These are phyloP conservation scores for Pharnaceum exiguum DNA, from an alignment of 148 eudicot genomes.

Conservation along the genomic window DNA sequence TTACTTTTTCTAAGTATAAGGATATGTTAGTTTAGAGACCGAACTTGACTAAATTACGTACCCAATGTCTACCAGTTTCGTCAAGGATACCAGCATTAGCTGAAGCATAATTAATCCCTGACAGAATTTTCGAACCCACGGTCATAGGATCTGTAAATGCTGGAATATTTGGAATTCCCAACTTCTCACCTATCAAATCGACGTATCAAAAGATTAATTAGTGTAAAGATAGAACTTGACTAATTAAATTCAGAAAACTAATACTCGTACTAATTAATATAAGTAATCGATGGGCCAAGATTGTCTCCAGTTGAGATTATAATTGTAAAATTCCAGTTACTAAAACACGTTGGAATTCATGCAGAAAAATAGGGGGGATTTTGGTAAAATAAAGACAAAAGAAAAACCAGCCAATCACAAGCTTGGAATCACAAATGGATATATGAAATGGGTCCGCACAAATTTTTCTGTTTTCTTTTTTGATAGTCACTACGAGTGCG, in stretches of 20 bases:
- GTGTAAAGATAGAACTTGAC: not conserved
- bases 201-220: no score
- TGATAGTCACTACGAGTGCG: not conserved
- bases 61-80: slow-evolving; percentile 77
- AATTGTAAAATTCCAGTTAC: no score
- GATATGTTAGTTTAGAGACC: not conserved
- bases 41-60: no score
- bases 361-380: no score
- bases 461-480: no score
- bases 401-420: no score
- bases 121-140: slow-evolving; percentile 36
- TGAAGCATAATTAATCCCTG: slow-evolving; percentile 85
- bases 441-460: no score
- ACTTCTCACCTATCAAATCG: slow-evolving; percentile 54
- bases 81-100: slow-evolving; percentile 88
- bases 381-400: no score
- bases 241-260: not conserved
- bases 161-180: slow-evolving; percentile 62
- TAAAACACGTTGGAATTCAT: no score
- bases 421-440: no score
- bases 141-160: slow-evolving; percentile 63
- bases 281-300: not conserved
- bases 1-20: not conserved
- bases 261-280: not conserved
- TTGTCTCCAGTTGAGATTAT: no score